Evolutionary conservation across 2,329 filamentous ascomycete genomes (phyloP), one percentile per base, ranked within the genome.

Genomic region (Dothiorella sarmentorum): DNA sequence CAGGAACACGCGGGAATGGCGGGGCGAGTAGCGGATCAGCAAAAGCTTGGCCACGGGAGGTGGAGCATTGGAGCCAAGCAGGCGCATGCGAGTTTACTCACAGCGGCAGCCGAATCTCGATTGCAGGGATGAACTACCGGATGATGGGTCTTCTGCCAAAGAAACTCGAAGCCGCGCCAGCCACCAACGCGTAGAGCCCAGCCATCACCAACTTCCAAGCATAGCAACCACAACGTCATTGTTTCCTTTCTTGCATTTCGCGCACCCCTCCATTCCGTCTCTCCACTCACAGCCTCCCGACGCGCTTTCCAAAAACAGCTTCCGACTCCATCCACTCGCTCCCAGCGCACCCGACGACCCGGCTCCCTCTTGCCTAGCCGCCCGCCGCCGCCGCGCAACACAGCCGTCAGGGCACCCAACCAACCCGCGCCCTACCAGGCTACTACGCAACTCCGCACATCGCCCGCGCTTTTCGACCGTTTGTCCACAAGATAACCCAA

Each of bases 31-130:
- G 35, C 35, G 15, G 49, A 53, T 53, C 49, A 7, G 49, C 49
- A 20, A 40, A 53, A 53, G 49, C 49, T 53, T 53, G 49, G 49
- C 49, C 31, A 24, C 49, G 47, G 45, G 31, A 11, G 24, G 45
- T 31, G 45, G 47, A 27, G 31, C 47, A 22, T 6, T 13, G 20
- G 20, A 11, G 40, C 9, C 4, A 49, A 17, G 26, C 11, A 10
- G 11, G 13, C 31, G 45, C 44, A 49, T 51, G 45, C 45, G 37
- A 26, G 18, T 33, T 37, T 37, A 18, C 24, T 45, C 43, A 29
- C 22, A n/a, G 33, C 40, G 22, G 7, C 43, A 27, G 22, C 20
- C 15, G n/a, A 20, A 40, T 53, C 49, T 53, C 49, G 49, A 53
- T 40, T 53, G 49, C 49, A 53, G 24, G 49, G 49, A 24, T 17